Evolutionary conservation across 2,329 filamentous ascomycete genomes (phyloP), one percentile per base, ranked within the genome.

Genomic region (Cytospora piceae): DNA sequence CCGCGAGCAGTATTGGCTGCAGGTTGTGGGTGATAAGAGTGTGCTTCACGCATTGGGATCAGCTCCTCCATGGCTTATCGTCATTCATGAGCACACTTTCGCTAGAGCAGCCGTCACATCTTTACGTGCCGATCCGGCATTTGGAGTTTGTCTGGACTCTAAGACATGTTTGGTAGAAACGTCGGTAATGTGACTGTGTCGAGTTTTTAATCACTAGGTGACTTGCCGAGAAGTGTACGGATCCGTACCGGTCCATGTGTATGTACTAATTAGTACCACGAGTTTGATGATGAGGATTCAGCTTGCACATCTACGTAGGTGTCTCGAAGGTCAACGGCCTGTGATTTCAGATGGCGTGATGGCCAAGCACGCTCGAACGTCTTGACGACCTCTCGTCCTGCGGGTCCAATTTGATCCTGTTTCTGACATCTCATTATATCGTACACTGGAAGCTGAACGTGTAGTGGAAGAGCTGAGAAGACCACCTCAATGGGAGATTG

Each of bases 91-190:
- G 56, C 56, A 60, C 56, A 32, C 39, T 37, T 34, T 64, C 57
- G 51, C 61, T 67, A 55, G 51, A 54, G 57, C 60, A 57, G 61
- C 39, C 31, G 24, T 22, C 37, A 58, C 39, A 39, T 24, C 56
- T 32, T 61, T 22, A 53, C 46, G 24, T 46, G 61, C 57, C 27
- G 58, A 67, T 58, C 56, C 34, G 31, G 52, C 53, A 22, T 32
- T 49, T 51, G 29, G 22, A 24, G 55, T n/a, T 46, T 31, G 60
- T 53, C 51, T 17, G 14, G 60, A 52, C 37, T 56, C 52, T 46
- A 56, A 67, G 65, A 67, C 65, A 64, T n/a, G 12, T 52, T 55
- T 56, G 22, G 51, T n/a, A 37, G 53, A 15, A n/a, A n/a, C 39
- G 17, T 42, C 39, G 15, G 39, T 42, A n/a, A 42, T 12, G 9